Conservation (phyloP, 225 moss, liverwort and hornwort genomes). For the Sphagnum contortum region DNA sequence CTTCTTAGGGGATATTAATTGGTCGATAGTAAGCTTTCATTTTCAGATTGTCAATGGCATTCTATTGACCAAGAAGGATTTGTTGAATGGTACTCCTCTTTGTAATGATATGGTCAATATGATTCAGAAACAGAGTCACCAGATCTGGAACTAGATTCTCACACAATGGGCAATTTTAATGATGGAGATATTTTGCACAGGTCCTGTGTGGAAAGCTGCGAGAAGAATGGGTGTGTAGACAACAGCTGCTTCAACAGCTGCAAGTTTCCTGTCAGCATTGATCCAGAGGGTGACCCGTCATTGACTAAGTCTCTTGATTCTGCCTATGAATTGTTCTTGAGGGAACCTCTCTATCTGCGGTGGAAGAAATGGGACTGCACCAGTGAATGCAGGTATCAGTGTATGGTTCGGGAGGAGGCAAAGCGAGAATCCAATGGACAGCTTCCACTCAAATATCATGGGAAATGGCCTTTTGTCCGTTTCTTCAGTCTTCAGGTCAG, state of each 20-base stretch:
- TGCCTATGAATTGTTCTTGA: slow-evolving; percentile 19
- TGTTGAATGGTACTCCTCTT: too few species aligned
- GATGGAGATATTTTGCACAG: slow-evolving; percentile 5
- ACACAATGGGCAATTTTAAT: too few species aligned
- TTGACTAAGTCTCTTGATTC: slow-evolving; percentile 6
- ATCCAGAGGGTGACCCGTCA: slow-evolving; percentile 2
- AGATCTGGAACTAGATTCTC: too few species aligned
- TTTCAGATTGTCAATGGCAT: too few species aligned
- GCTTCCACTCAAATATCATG: slow-evolving; percentile 41
- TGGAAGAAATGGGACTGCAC: slow-evolving; percentile 35
- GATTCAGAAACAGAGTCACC: too few species aligned
- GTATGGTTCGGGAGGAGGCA: slow-evolving; percentile 35
- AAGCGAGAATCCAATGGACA: slow-evolving; percentile 17
- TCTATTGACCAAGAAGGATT: too few species aligned
- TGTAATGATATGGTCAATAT: too few species aligned
- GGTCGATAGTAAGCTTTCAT: too few species aligned
- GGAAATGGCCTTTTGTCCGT: slow-evolving; percentile 42
- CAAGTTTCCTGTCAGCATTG: slow-evolving; percentile 10
- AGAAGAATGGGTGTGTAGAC: slow-evolving; percentile 23
- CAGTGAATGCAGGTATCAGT: slow-evolving; percentile 50
- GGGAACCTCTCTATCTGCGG: slow-evolving; percentile 1
- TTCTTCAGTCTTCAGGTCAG: slow-evolving; percentile 30
- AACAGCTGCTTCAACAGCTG: slow-evolving; percentile 20
- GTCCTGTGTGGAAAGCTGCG: slow-evolving; percentile 32
- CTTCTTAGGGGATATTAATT: too few species aligned